These are phyloP conservation scores for Magnolia changhungtana DNA, from an alignment of 164 flowering plant genomes.

Conservation along the genomic window DNA sequence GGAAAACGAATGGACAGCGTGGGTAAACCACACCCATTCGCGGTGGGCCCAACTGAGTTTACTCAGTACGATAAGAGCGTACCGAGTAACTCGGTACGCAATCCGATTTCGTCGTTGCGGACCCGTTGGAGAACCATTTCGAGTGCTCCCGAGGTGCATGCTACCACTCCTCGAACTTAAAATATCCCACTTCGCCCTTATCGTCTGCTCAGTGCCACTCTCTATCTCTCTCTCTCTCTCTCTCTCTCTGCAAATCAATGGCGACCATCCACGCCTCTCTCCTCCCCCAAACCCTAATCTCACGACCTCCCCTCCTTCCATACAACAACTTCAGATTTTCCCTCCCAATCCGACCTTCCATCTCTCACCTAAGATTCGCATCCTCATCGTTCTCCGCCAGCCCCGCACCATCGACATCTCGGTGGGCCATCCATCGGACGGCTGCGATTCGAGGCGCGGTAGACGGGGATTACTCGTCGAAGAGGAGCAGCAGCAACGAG, in stretches of 20 bases:
- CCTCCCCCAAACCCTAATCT: constrained; percentile 34
- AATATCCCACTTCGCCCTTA: neutral
- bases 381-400: constrained; percentile 6
- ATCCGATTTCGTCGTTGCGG: too few relatives aligned
- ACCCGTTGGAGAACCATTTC: neutral
- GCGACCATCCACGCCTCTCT: constrained; percentile 24
- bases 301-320: constrained; percentile 10
- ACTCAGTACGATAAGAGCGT: too few relatives aligned
- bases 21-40: too few relatives aligned
- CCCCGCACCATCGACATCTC: neutral
- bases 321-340: neutral
- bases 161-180: neutral
- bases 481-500: constrained; percentile 64
- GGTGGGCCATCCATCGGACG: neutral
- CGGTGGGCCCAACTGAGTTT: too few relatives aligned
- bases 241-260: constrained; percentile 12
- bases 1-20: too few relatives aligned
- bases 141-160: neutral
- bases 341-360: neutral
- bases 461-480: constrained; percentile 55
- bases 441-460: constrained; percentile 30
- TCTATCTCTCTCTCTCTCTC: too few relatives aligned
- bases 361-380: constrained; percentile 16
- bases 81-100: too few relatives aligned
- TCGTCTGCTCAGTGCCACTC: neutral